A percentile compares a stretch with the other conserved stretches of the same genome.
Evolutionary conservation across 169 alveolate species (phyloP).

Genomic region (Cryptosporidium tyzzeri): DNA sequence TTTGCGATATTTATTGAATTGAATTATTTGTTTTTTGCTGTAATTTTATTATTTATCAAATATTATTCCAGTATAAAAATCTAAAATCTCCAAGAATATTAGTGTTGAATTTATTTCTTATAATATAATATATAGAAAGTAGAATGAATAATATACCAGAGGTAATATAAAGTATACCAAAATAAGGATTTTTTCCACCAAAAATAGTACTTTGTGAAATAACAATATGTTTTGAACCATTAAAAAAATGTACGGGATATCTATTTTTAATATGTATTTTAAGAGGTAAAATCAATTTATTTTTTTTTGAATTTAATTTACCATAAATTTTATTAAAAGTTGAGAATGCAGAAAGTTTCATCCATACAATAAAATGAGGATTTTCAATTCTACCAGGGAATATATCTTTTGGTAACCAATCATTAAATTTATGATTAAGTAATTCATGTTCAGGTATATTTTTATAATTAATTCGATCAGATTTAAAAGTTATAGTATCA

Average conservation of each 20-base stretch:
- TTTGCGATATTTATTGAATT: no score
- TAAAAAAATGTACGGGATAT: slow-evolving; percentile 80
- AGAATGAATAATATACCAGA: slow-evolving; percentile 2
- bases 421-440: slow-evolving; percentile 29
- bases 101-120: slow-evolving; percentile 13
- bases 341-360: slow-evolving; percentile 85
- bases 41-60: no score
- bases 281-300: slow-evolving; percentile 81
- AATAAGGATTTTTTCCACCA: slow-evolving; percentile 79
- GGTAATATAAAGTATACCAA: slow-evolving; percentile 77
- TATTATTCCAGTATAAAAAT: slow-evolving; percentile 15
- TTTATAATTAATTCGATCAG: slow-evolving; percentile 79
- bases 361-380: slow-evolving; percentile 88
- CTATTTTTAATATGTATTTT: slow-evolving; percentile 77
- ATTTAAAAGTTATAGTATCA: slow-evolving; percentile 80
- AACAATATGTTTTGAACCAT: slow-evolving; percentile 83
- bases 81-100: slow-evolving; percentile 46
- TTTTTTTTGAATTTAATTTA: slow-evolving; percentile 76
- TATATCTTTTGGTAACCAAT: slow-evolving; percentile 74
- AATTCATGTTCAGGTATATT: slow-evolving; percentile 77
- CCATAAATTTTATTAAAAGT: slow-evolving; percentile 86
- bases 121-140: slow-evolving; percentile 13
- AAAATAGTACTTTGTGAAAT: slow-evolving; percentile 79
- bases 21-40: no score
- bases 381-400: slow-evolving; percentile 86